Percentiles rank a stretch among this genome's conserved stretches.
These are phyloP conservation scores for Sphaerosporella brunnea DNA, from an alignment of 495 filamentous ascomycete species.

Conservation along the genomic window DNA sequence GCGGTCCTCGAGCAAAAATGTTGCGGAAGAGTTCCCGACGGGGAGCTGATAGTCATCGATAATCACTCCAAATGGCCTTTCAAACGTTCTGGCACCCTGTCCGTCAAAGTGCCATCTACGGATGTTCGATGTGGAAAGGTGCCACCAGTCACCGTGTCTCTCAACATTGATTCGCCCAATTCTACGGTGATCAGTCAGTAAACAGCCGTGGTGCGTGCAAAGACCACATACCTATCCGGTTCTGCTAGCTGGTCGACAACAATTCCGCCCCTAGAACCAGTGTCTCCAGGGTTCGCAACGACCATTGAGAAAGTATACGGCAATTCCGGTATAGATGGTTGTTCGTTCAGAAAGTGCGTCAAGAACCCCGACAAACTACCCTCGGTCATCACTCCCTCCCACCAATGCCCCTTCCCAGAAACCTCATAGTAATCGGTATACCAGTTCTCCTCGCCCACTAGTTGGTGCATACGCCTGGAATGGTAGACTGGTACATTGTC, in stretches of 20 bases:
- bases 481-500: slow-evolving; percentile 44
- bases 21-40: not conserved
- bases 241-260: slow-evolving; percentile 32
- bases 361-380: slow-evolving; percentile 12
- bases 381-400: slow-evolving; percentile 30
- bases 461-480: slow-evolving; percentile 36
- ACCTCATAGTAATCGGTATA: slow-evolving; percentile 36
- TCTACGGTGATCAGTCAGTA: slow-evolving; percentile 7
- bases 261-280: slow-evolving; percentile 35
- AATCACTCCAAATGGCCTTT: not conserved
- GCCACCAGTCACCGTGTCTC: slow-evolving; percentile 20
- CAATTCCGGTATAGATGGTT: slow-evolving; percentile 11
- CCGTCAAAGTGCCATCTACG: slow-evolving; percentile 28
- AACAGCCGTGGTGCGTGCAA: slow-evolving; percentile 5
- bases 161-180: slow-evolving; percentile 29
- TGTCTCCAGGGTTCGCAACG: slow-evolving; percentile 34
- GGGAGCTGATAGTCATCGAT: not conserved
- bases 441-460: slow-evolving; percentile 30
- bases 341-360: slow-evolving; percentile 15
- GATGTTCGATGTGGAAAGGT: slow-evolving; percentile 29
- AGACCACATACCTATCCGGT: slow-evolving; percentile 29
- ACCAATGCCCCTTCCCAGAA: slow-evolving; percentile 34
- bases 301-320: slow-evolving; percentile 31
- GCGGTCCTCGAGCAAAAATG: not conserved
- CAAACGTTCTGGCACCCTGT: not conserved